Percentiles rank a stretch among this genome's conserved stretches.
These are phyloP conservation scores for Hanseniaspora clermontiae DNA, from an alignment of 805 yeast species.

Conservation along the genomic window DNA sequence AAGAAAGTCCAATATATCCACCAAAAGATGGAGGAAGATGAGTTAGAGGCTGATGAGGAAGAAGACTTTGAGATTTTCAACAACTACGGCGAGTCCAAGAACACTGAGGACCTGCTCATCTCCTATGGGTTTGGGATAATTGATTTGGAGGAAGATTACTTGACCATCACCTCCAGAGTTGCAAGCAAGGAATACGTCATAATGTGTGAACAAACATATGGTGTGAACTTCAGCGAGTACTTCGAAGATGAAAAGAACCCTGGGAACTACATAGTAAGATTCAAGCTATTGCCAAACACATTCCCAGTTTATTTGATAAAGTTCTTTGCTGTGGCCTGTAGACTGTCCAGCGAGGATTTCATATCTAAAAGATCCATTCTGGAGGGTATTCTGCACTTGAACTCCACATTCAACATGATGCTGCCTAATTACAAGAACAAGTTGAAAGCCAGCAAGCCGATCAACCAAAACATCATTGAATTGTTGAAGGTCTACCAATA, in stretches of 20 bases:
- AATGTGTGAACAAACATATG: slow-evolving; percentile 30
- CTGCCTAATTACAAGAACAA: slow-evolving; percentile 30
- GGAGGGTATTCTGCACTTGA: slow-evolving; percentile 47
- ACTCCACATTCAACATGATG: slow-evolving; percentile 42
- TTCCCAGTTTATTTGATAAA: slow-evolving; percentile 35
- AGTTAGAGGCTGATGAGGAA: slow-evolving; percentile 14
- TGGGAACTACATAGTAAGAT: slow-evolving; percentile 33
- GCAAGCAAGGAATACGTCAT: slow-evolving; percentile 23
- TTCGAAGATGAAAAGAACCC: slow-evolving; percentile 26
- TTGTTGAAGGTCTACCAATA: slow-evolving; percentile 36
- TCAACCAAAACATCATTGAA: slow-evolving; percentile 20
- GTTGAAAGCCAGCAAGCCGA: slow-evolving; percentile 17
- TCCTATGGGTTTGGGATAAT: slow-evolving; percentile 57
- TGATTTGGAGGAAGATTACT: slow-evolving; percentile 38
- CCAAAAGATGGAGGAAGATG: slow-evolving; percentile 15
- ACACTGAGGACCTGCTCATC: slow-evolving; percentile 68
- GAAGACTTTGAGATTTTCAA: slow-evolving; percentile 46
- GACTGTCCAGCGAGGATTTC: slow-evolving; percentile 35
- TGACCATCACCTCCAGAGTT: slow-evolving; percentile 50
- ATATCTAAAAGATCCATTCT: slow-evolving; percentile 43
- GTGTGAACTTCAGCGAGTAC: slow-evolving; percentile 28
- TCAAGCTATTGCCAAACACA: slow-evolving; percentile 8
- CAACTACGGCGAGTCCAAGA: slow-evolving; percentile 69
- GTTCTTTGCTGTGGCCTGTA: slow-evolving; percentile 46
- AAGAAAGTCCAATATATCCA: slow-evolving; percentile 34